Percentiles rank a stretch among this genome's conserved stretches.
These are phyloP conservation scores for Mangifera indica DNA, from an alignment of 345 rosid genomes.

Conservation along the genomic window DNA sequence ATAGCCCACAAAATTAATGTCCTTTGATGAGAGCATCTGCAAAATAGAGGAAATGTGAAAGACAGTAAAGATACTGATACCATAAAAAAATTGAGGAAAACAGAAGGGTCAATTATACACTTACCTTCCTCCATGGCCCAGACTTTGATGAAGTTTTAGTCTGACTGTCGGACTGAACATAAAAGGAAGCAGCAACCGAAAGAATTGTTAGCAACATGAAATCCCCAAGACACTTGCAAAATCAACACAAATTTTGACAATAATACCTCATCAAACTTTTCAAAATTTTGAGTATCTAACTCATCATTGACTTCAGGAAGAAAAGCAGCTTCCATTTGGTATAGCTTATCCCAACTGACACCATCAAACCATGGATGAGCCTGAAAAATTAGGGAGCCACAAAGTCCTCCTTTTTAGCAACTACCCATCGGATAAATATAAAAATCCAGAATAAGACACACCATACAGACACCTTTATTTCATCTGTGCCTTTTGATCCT, in stretches of 20 bases:
- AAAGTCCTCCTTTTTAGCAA: conserved; percentile 27
- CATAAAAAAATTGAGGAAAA: background rate
- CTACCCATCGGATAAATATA: conserved; percentile 13
- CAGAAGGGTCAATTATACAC: conserved; percentile 1
- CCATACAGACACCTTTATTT: conserved; percentile 80
- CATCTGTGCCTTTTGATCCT: conserved; percentile 80
- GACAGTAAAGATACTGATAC: background rate
- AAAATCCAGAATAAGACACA: conserved; percentile 53
- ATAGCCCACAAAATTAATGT: conserved; percentile 74
- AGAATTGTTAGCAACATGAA: conserved; percentile 11
- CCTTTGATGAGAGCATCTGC: conserved; percentile 87
- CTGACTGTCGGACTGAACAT: conserved; percentile 40
- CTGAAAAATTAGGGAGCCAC: conserved; percentile 41
- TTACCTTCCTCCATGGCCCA: conserved; percentile 89
- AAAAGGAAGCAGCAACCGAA: conserved; percentile 18
- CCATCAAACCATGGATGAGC: conserved; percentile 81
- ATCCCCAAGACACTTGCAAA: conserved; percentile 1
- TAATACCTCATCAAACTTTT: conserved; percentile 84
- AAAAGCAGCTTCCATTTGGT: conserved; percentile 87
- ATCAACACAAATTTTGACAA: conserved; percentile 2
- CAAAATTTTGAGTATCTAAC: conserved; percentile 94
- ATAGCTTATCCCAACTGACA: conserved; percentile 73
- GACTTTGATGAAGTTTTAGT: conserved; percentile 42
- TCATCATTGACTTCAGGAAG: conserved; percentile 87
- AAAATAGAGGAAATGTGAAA: background rate